Evolutionary conservation across 208 protist genomes (phyloP), one percentile per base, ranked within the genome.

Genomic region (Crithidia brevicula): DNA sequence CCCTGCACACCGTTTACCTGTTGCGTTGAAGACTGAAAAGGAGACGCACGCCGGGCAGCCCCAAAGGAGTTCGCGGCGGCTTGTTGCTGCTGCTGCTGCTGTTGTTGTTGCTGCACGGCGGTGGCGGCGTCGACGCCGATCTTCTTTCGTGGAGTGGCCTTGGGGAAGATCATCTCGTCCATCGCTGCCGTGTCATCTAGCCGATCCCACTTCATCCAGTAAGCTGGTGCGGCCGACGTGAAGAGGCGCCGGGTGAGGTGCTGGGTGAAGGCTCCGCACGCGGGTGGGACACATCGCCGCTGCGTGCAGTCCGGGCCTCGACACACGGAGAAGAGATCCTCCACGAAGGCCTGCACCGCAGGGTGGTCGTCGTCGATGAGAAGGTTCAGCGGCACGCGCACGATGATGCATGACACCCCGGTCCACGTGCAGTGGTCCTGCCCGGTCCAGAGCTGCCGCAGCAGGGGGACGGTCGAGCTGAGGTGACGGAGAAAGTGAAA

Each of bases 391-490:
- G 80, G 74, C 16, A 83, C 46, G 9, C 59, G 66, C 33, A 79
- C 50, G 18, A 69, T 67, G 20, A 60, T 34, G 64, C 83, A 89
- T 20, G 52, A 50, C 7, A 89, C 77, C 5, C 83, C 83, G 3
- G 58, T 56, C 83, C 83, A 89, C 28, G 23, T 51, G 58, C 83
- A 89, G 43, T 73, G 68, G 66, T 89, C 77, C 27, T 84, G 80
- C 13, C 83, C 83, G 4, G 46, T 58, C 83, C 83, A 89, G 8
- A 83, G 51, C 9, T 50, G 56, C 8, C 61, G 65, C 47, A 89
- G 73, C 45, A 49, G 58, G 11, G 83, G 79, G 18, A 89, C 71
- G 6, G 75, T 34, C 8, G 53, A 56, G 30, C 67, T 60, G 22
- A 89, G 50, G 34, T 77, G 47, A 15, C 74, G 72, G 28, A 89